Evolutionary conservation across 805 yeast species (phyloP).

Genomic region (Lipomyces sp.): DNA sequence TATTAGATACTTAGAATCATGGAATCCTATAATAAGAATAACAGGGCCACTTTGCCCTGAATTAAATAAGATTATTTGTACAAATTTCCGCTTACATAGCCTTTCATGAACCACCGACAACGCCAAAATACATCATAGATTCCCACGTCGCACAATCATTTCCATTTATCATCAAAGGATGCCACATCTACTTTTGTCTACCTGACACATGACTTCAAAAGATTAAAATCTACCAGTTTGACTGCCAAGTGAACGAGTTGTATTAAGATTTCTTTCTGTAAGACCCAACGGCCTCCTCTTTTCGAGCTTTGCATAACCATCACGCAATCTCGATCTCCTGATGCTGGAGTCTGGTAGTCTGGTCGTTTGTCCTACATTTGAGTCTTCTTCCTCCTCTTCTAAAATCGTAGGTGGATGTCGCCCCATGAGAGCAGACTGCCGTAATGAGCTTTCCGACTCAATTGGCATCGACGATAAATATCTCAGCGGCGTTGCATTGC

Average conservation of each 20-base stretch:
- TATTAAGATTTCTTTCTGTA: not conserved
- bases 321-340: not conserved
- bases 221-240: no score
- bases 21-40: not conserved
- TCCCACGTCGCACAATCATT: not conserved
- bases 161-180: not conserved
- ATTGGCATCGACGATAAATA: conserved; percentile 2
- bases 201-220: not conserved
- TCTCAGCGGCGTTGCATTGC: conserved; percentile 7
- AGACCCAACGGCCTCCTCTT: not conserved
- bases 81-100: not conserved
- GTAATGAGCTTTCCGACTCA: not conserved
- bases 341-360: not conserved
- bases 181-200: not conserved
- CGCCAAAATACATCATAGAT: not conserved
- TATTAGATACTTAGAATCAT: not conserved
- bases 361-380: not conserved
- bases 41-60: not conserved
- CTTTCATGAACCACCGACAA: not conserved
- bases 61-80: not conserved
- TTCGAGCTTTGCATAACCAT: not conserved
- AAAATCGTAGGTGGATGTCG: conserved; percentile 13
- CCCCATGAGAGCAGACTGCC: not conserved
- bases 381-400: conserved; percentile 16
- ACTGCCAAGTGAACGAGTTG: not conserved